Evolutionary conservation across 2,329 filamentous ascomycete species (phyloP).

Genomic region (Tolypocladium amazonense): DNA sequence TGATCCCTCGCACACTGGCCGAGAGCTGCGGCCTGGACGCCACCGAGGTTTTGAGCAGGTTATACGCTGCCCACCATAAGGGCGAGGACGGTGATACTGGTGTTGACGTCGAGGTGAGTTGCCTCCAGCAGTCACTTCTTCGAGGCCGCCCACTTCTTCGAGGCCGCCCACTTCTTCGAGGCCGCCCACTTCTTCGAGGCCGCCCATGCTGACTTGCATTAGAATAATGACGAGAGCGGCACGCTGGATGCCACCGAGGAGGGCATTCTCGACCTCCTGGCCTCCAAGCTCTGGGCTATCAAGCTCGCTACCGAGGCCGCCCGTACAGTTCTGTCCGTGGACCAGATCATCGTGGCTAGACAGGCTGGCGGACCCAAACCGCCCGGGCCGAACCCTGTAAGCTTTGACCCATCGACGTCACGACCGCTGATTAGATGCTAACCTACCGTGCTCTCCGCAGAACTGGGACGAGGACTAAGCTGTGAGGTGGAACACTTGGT

Average conservation of each 20-base stretch:
- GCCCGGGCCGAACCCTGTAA: conserved; percentile 75
- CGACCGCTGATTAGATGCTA: conserved; percentile 9
- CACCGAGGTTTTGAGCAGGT: conserved; percentile 84
- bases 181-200: too few species aligned
- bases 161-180: too few species aligned
- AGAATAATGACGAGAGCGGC: conserved; percentile 70
- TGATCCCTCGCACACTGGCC: conserved; percentile 85
- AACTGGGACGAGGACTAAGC: conserved; percentile 55
- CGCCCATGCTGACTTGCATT: conserved; percentile 9
- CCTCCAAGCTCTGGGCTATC: conserved; percentile 93
- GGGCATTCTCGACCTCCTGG: conserved; percentile 84
- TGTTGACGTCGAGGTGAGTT: conserved; percentile 73
- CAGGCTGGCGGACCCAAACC: conserved; percentile 97
- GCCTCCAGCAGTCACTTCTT: neutral
- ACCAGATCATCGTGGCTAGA: conserved; percentile 97
- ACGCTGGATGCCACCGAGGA: conserved; percentile 77
- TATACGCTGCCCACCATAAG: conserved; percentile 90
- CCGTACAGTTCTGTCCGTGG: conserved; percentile 86
- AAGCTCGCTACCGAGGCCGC: conserved; percentile 93
- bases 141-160: neutral
- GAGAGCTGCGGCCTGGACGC: conserved; percentile 94
- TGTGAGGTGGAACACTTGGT: neutral
- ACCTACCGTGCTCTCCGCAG: conserved; percentile 19
- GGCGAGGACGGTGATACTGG: conserved; percentile 82
- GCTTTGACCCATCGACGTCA: conserved; percentile 11